phyloP scores from a whole-genome alignment of 768 basidiomycete species.

The Hydnum rufescens region DNA sequence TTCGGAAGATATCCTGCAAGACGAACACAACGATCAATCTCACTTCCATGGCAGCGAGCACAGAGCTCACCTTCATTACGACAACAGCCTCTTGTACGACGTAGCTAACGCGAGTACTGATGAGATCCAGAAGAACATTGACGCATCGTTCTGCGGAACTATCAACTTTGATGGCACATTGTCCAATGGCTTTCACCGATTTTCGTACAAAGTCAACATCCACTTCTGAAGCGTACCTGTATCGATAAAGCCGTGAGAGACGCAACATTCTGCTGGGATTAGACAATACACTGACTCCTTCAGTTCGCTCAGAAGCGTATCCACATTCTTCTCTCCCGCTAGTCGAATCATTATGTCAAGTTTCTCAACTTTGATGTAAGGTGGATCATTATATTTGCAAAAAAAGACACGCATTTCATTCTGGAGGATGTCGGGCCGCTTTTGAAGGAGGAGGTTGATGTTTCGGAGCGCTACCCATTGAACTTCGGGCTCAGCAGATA shows the following conservation, averaged over 20 bases:
- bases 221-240: slow-evolving; percentile 86
- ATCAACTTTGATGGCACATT: slow-evolving; percentile 91
- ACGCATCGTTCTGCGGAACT: slow-evolving; percentile 85
- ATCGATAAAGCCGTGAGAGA: slow-evolving; percentile 4
- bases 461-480: slow-evolving; percentile 97
- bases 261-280: not conserved
- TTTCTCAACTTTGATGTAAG: slow-evolving; percentile 99
- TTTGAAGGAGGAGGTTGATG: slow-evolving; percentile 90
- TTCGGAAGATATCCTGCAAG: slow-evolving; percentile 84
- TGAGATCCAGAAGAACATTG: slow-evolving; percentile 80
- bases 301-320: slow-evolving; percentile 83
- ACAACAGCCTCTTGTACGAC: slow-evolving; percentile 97
- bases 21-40: too few relatives aligned
- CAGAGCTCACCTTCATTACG: slow-evolving; percentile 72
- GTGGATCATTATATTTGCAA: slow-evolving; percentile 98
- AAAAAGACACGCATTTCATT: slow-evolving; percentile 99
- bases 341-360: slow-evolving; percentile 95
- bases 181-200: slow-evolving; percentile 88
- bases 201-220: slow-evolving; percentile 97
- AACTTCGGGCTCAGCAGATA: slow-evolving; percentile 91
- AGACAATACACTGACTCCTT: slow-evolving; percentile 52
- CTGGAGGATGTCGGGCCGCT: slow-evolving; percentile 69
- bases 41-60: not conserved
- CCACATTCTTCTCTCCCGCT: slow-evolving; percentile 79
- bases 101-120: slow-evolving; percentile 83